Evolutionary conservation across 164 flowering plant genomes (phyloP).

Genomic region (Nelumbo lutea): DNA sequence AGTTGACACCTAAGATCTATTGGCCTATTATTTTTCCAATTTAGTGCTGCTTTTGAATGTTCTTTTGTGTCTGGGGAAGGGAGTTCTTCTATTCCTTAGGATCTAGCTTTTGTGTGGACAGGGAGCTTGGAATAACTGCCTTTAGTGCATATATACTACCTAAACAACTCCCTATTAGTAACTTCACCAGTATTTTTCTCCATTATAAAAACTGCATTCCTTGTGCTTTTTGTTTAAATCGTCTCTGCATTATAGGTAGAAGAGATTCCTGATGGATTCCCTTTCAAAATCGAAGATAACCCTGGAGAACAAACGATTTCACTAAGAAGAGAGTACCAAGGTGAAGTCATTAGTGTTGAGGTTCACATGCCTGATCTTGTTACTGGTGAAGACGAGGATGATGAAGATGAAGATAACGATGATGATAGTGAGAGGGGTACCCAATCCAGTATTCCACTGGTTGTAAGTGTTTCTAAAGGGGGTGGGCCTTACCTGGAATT

Average conservation of each 20-base stretch:
- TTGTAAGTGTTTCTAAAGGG: conserved; percentile 58
- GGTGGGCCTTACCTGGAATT: conserved; percentile 58
- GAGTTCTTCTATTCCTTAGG: not conserved
- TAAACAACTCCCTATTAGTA: not conserved
- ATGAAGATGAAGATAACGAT: conserved; percentile 26
- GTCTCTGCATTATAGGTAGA: conserved; percentile 35
- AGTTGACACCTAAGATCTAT: no score
- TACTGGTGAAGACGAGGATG: conserved; percentile 40
- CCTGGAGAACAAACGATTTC: conserved; percentile 52
- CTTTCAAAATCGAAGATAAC: conserved; percentile 66
- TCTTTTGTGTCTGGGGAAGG: not conserved
- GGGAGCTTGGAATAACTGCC: not conserved
- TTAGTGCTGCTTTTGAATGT: not conserved
- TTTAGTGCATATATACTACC: not conserved
- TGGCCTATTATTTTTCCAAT: not conserved
- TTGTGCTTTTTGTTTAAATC: not conserved
- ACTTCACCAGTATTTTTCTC: not conserved
- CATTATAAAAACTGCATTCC: not conserved
- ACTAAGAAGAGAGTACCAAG: conserved; percentile 54
- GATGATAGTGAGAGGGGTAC: conserved; percentile 25
- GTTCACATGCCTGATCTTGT: conserved; percentile 77
- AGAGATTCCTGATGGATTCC: conserved; percentile 54
- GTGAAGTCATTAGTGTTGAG: conserved; percentile 61
- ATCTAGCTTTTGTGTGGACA: not conserved
- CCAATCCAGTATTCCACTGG: conserved; percentile 49